These are phyloP conservation scores for Arxiozyma slooffiae DNA, from an alignment of 1,139 yeast species.

Conservation along the genomic window DNA sequence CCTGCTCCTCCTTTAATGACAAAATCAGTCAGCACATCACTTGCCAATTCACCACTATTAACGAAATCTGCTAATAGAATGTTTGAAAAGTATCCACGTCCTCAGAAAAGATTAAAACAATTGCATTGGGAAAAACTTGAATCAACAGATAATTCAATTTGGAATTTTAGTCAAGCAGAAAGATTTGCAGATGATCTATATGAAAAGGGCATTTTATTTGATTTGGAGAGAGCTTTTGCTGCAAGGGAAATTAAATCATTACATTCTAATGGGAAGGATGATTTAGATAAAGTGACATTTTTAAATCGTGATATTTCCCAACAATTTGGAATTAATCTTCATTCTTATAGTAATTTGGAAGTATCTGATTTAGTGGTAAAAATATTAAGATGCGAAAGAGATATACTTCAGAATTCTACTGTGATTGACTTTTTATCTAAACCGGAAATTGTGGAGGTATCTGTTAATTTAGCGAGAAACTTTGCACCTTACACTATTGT, in stretches of 20 bases:
- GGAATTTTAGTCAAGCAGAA: constrained; percentile 44
- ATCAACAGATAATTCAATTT: constrained; percentile 51
- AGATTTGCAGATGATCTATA: constrained; percentile 51
- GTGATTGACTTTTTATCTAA: constrained; percentile 63
- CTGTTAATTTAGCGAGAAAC: constrained; percentile 52
- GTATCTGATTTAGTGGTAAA: constrained; percentile 50
- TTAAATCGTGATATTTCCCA: constrained; percentile 65
- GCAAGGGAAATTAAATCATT: constrained; percentile 61
- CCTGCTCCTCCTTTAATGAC: constrained; percentile 29
- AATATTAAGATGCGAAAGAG: constrained; percentile 54
- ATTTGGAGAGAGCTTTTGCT: constrained; percentile 65
- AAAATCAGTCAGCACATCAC: constrained; percentile 18
- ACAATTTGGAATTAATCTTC: constrained; percentile 70
- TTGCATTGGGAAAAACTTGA: constrained; percentile 80
- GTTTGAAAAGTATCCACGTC: constrained; percentile 58
- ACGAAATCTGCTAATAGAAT: constrained; percentile 35
- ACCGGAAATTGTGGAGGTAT: constrained; percentile 57
- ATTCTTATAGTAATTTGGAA: constrained; percentile 43
- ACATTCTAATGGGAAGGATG: constrained; percentile 37
- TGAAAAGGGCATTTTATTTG: constrained; percentile 65
- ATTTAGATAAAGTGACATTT: constrained; percentile 45
- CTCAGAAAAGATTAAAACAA: constrained; percentile 69
- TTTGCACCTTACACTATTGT: constrained; percentile 57
- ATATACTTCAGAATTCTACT: constrained; percentile 46
- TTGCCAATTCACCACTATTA: constrained; percentile 32